Evolutionary conservation across 2,329 filamentous ascomycete species (phyloP).

Genomic region (Exophiala aquamarina): DNA sequence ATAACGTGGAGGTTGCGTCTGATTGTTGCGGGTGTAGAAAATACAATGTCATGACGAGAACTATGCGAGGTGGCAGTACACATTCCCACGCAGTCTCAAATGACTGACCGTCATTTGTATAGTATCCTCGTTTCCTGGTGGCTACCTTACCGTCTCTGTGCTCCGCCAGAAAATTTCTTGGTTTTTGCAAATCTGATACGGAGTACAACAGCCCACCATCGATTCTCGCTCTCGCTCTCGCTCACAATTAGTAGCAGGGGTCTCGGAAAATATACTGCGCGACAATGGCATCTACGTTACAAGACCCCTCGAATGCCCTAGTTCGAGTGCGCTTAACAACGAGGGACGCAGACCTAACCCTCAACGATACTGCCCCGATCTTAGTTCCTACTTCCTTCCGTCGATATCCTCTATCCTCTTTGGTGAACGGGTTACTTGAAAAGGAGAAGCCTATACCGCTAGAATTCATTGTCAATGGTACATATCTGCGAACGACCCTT

Average conservation of each 20-base stretch:
- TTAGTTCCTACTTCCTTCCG: slow-evolving; percentile 57
- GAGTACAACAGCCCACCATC: too few species aligned
- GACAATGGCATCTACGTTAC: slow-evolving; percentile 2
- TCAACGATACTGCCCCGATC: slow-evolving; percentile 56
- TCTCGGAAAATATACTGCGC: too few species aligned
- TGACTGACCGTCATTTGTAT: too few species aligned
- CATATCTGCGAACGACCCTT: slow-evolving; percentile 83
- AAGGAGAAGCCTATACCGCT: slow-evolving; percentile 57
- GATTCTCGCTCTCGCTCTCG: too few species aligned
- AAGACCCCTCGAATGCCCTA: slow-evolving; percentile 36
- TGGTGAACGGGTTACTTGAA: slow-evolving; percentile 62
- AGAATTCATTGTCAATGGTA: slow-evolving; percentile 94
- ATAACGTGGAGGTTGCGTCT: too few species aligned
- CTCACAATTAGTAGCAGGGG: too few species aligned
- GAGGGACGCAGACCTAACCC: slow-evolving; percentile 52
- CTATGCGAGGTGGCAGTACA: too few species aligned
- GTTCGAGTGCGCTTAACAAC: slow-evolving; percentile 57
- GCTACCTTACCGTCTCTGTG: slow-evolving; percentile 19
- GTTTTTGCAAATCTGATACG: too few species aligned
- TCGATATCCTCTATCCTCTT: slow-evolving; percentile 60
- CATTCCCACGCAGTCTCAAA: too few species aligned
- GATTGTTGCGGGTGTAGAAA: too few species aligned
- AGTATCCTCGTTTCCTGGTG: too few species aligned
- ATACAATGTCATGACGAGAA: too few species aligned
- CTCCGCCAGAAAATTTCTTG: slow-evolving; percentile 17